Evolutionary conservation across 2,329 filamentous ascomycete species (phyloP).

Genomic region (Coniosporium tulheliwenetii): DNA sequence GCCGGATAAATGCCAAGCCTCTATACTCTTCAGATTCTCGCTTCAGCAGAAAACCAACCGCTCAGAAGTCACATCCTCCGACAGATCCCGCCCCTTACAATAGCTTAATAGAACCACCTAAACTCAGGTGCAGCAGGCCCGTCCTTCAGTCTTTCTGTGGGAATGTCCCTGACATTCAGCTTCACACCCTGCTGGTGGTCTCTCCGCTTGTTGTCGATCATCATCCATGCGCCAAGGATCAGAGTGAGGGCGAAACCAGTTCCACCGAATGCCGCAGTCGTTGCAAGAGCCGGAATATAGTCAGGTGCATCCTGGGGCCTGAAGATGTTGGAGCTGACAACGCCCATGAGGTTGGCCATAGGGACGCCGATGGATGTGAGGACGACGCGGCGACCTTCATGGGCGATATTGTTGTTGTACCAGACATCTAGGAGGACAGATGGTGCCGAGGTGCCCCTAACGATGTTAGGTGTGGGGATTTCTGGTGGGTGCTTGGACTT

Average conservation of each 20-base stretch:
- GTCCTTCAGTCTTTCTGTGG: slow-evolving; percentile 28
- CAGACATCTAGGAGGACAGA: slow-evolving; percentile 52
- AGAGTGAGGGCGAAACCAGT: slow-evolving; percentile 39
- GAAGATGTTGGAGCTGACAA: slow-evolving; percentile 56
- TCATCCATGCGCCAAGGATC: slow-evolving; percentile 47
- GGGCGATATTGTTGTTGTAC: slow-evolving; percentile 74
- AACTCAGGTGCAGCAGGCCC: slow-evolving; percentile 27
- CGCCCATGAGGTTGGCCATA: slow-evolving; percentile 60
- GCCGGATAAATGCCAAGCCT: no score
- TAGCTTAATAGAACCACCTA: slow-evolving; percentile 21
- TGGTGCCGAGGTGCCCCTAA: slow-evolving; percentile 52
- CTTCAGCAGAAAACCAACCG: no score
- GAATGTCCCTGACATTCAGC: slow-evolving; percentile 34
- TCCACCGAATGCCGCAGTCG: slow-evolving; percentile 48
- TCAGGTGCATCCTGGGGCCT: slow-evolving; percentile 46
- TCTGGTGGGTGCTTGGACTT: background rate
- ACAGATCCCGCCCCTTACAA: no score
- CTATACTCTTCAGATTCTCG: no score
- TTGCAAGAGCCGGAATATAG: slow-evolving; percentile 50
- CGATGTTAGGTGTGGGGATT: background rate
- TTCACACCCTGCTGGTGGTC: slow-evolving; percentile 40
- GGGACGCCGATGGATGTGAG: slow-evolving; percentile 60
- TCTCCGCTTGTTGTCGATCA: slow-evolving; percentile 46
- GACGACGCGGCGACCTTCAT: slow-evolving; percentile 56
- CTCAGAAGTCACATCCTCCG: no score